phyloP scores from a whole-genome alignment of 352 stramenopile species.

The Phytophthora boehmeriae region DNA sequence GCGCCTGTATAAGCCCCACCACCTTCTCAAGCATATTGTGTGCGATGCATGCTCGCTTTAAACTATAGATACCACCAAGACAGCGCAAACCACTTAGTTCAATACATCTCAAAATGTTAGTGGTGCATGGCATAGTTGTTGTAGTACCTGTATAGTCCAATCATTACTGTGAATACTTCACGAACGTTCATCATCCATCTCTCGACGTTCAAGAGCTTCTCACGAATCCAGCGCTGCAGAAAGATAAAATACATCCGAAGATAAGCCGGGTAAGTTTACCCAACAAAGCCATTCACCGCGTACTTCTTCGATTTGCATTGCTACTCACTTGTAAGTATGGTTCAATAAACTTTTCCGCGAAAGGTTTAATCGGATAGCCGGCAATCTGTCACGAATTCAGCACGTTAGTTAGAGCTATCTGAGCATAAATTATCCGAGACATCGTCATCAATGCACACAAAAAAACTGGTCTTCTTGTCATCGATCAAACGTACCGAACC shows the following conservation, averaged over 20 bases:
- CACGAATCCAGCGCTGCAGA: slow-evolving; percentile 71
- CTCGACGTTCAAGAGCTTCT: slow-evolving; percentile 56
- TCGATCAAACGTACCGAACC: slow-evolving; percentile 38
- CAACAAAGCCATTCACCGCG: not conserved
- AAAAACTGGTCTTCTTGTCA: not conserved
- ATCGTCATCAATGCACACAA: not conserved
- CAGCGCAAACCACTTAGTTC: no score
- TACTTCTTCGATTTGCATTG: not conserved
- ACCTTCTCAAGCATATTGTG: slow-evolving; percentile 61
- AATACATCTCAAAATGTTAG: no score
- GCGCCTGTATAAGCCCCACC: slow-evolving; percentile 56
- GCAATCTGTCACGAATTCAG: slow-evolving; percentile 48
- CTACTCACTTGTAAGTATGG: slow-evolving; percentile 60
- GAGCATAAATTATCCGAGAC: not conserved
- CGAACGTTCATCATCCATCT: slow-evolving; percentile 67
- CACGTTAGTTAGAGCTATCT: slow-evolving; percentile 8
- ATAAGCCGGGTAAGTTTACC: slow-evolving; percentile 10
- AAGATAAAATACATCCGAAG: not conserved
- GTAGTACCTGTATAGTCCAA: slow-evolving; percentile 75
- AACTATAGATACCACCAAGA: slow-evolving; percentile 24
- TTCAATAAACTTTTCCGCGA: slow-evolving; percentile 79
- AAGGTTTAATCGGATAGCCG: slow-evolving; percentile 82
- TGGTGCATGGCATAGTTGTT: not conserved
- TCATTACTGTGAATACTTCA: slow-evolving; percentile 80
- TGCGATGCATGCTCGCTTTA: slow-evolving; percentile 67